Evolutionary conservation across 2,329 filamentous ascomycete genomes (phyloP).

Genomic region (Bipolaris zeicola): DNA sequence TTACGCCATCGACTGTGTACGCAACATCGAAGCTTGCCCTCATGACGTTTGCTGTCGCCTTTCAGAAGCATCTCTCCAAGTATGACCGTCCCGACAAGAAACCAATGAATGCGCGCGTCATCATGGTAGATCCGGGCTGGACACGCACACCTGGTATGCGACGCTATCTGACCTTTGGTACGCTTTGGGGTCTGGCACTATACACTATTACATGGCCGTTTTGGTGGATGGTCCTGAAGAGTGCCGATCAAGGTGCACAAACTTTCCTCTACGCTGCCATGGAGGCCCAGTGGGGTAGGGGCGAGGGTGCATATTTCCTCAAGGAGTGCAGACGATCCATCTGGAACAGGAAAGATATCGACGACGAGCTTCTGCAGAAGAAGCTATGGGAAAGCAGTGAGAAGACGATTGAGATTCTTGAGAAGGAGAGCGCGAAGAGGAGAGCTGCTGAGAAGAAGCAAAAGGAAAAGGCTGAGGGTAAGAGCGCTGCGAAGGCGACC

Average conservation of each 20-base stretch:
- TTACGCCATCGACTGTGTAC: constrained; percentile 54
- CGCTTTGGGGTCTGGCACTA: constrained; percentile 75
- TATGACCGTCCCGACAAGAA: constrained; percentile 84
- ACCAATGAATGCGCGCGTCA: constrained; percentile 80
- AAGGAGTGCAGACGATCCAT: constrained; percentile 87
- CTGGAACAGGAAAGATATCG: constrained; percentile 73
- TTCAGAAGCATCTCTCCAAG: constrained; percentile 86
- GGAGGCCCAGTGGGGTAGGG: constrained; percentile 73
- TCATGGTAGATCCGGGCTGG: constrained; percentile 86
- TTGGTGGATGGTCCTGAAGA: constrained; percentile 89
- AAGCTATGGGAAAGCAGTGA: constrained; percentile 86
- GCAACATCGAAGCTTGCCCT: constrained; percentile 69
- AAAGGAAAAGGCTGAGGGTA: constrained; percentile 40
- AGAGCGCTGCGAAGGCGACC: constrained; percentile 24
- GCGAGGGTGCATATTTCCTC: constrained; percentile 72
- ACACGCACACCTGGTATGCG: constrained; percentile 85
- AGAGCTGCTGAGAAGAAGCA: constrained; percentile 64
- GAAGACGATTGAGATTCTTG: constrained; percentile 76
- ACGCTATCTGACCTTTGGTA: constrained; percentile 84
- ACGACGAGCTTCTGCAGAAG: constrained; percentile 79
- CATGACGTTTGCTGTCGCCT: constrained; percentile 86
- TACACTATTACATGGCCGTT: constrained; percentile 81
- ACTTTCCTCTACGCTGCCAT: constrained; percentile 84
- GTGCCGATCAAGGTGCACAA: constrained; percentile 80
- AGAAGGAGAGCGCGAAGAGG: constrained; percentile 75